A percentile compares a stretch with the other conserved stretches of the same genome.
Evolutionary conservation across 1,284 basidiomycete genomes (phyloP).

Genomic region (Anthracocystis setariae): DNA sequence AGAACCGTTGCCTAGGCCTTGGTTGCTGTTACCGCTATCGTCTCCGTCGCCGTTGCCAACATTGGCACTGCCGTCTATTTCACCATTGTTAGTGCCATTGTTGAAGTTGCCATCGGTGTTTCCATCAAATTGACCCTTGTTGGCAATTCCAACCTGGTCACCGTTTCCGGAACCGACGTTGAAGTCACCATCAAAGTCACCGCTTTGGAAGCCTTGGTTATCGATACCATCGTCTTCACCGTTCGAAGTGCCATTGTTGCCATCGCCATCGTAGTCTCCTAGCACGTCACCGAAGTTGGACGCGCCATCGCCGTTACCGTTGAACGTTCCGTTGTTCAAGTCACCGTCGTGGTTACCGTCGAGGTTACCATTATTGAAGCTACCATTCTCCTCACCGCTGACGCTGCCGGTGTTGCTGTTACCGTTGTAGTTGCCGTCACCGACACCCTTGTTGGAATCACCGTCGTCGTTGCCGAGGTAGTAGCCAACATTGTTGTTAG

Average conservation of each 20-base stretch:
- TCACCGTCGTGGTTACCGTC: background rate
- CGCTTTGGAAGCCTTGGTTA: background rate
- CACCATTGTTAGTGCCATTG: constrained; percentile 5
- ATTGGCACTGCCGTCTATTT: constrained; percentile 11
- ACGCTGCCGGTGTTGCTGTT: constrained; percentile 4
- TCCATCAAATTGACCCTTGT: constrained; percentile 1
- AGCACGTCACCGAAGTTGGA: background rate
- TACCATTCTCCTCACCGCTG: constrained; percentile 14
- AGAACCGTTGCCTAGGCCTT: too few relatives aligned
- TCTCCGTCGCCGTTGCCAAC: background rate
- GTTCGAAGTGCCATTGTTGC: constrained; percentile 4
- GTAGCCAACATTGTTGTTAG: constrained; percentile 4
- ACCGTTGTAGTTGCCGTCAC: constrained; percentile 8
- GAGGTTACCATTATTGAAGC: constrained; percentile 6
- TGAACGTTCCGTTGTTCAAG: too few relatives aligned
- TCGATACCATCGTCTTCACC: constrained; percentile 10
- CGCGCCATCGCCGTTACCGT: background rate
- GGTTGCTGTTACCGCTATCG: too few relatives aligned
- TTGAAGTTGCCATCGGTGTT: constrained; percentile 6
- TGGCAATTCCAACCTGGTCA: too few relatives aligned
- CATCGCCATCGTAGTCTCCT: constrained; percentile 5
- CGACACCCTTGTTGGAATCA: background rate
- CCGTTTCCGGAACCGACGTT: constrained; percentile 3
- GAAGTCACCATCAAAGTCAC: constrained; percentile 5
- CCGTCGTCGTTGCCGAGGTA: constrained; percentile 1